Base-by-base conservation (phyloP, 2,329 filamentous ascomycete species). In the Neophaeococcomyces mojaviensis region DNA sequence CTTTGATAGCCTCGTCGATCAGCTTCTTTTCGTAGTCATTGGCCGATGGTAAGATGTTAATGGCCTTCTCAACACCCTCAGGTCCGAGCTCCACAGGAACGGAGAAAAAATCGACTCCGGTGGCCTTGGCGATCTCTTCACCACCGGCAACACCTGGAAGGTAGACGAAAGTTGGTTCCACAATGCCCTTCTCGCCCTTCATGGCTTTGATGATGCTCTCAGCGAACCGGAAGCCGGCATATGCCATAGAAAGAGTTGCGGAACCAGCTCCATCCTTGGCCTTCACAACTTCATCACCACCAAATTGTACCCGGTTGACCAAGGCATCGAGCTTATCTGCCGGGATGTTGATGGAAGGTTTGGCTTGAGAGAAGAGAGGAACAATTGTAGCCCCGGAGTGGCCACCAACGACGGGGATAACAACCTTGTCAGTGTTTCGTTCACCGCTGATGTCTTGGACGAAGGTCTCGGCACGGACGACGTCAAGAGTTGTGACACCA, bases 381-480 rank as follows among this genome's bases (percentile, higher is more conserved):
- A 98, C 89, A 63, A 98, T 98, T 61, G 92, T 98, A 76, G 90
- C 88, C 64, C 92, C 92, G 50, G 89, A 96, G 81, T 98, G 92
- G 53, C 92, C 92, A 64, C 92, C 92, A 64, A 98, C 81, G 61
- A 98, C 92, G 57, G 90, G 89, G 55, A 98, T 85, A 57, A 75
- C 86, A 57, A 88, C 78, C 68, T 89, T 84, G 61, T 84, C 78
- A 49, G 89, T 87, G 67, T 90, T 82, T 65, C 82, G 79, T 72
- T 86, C 81, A 70, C 89, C 88, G 52, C 78, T 78, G 62, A 94
- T 84, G 63, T 87, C 82, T 60, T 88, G 85, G 51, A 94, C 86
- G 66, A 98, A 98, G 56, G 89, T 96, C 78, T 96, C 88, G 58
- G 92, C 88, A 66, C 92, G 90, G 64, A 98, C 92, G 61, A 98